Evolutionary conservation across 495 filamentous ascomycete species (phyloP), one percentile per base, ranked within the genome.

Genomic region (Podospora tetraspora): DNA sequence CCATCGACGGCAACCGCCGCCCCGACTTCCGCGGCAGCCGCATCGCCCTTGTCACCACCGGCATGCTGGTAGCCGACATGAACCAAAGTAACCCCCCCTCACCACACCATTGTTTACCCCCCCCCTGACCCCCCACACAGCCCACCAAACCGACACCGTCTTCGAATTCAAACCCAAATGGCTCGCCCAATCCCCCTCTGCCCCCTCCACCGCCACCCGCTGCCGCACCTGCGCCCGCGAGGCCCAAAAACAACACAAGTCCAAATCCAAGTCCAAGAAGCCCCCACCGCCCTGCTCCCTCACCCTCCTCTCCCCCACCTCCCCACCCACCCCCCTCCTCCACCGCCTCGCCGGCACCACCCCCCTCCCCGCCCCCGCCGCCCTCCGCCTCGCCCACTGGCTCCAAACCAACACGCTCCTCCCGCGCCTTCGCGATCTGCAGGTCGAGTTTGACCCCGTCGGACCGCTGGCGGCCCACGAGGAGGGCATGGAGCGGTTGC

Each of bases 91-190:
- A 30, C 69, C 70, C 3, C n/a, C 25, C 19, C 10, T 13, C 24
- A 34, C 30, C 62, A 23, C 30, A 25, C 16, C 13, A 23, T 21
- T 16, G 30, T 59, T 24, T 57, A 12, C 16, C 34, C 60, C 59
- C 66, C 32, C 27, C 63, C 59, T 58, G 34, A 57, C 23, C 4
- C 21, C 24, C 63, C 22, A 11, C 11, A 22, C 23, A 76, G 71
- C 79, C 9, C 34, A 73, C 7, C 70, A 70, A 12, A 77, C 71
- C 22, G 81, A 86, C 22, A 77, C 82, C 0, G 73, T 88, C 0
- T 79, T 93, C 24, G 92, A 99, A 76, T 88, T 98, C 72, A 99
- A 99, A 73, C 93, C 94, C 7, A 99, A 99, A 77, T 99, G 95
- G 95, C 86, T 97, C 1, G 75, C 84, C 7, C 94, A 94, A 70